A percentile compares a stretch with the other conserved stretches of the same genome.
These are phyloP conservation scores for Neurospora sp. DNA, from an alignment of 495 filamentous ascomycete species.

Conservation along the genomic window DNA sequence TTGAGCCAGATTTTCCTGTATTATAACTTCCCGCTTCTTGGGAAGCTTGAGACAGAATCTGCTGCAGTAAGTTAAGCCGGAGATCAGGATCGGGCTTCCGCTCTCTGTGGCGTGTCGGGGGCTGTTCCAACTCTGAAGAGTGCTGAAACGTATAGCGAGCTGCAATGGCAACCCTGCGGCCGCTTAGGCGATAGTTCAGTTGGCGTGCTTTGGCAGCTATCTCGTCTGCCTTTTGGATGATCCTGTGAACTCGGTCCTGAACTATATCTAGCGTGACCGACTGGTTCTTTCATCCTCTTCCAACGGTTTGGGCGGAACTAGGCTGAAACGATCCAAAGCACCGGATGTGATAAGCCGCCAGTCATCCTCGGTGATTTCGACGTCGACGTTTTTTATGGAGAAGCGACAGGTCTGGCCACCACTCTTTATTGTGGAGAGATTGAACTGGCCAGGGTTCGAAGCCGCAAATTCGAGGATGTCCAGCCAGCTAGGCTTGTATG, in stretches of 20 bases:
- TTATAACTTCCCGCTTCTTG: not conserved
- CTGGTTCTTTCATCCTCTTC: constrained; percentile 78
- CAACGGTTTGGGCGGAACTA: constrained; percentile 58
- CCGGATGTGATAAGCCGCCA: constrained; percentile 72
- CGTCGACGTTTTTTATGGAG: constrained; percentile 65
- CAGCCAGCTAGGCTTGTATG: constrained; percentile 54
- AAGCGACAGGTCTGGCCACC: constrained; percentile 62
- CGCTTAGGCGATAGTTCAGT: constrained; percentile 70
- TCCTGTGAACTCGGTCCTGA: constrained; percentile 60
- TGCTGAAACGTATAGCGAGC: constrained; percentile 12
- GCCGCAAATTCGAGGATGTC: constrained; percentile 80
- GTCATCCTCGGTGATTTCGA: constrained; percentile 83
- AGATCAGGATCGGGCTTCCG: constrained; percentile 25
- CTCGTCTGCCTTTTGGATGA: constrained; percentile 69
- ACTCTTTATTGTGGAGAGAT: constrained; percentile 55
- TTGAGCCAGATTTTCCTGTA: not conserved
- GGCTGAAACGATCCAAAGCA: constrained; percentile 72
- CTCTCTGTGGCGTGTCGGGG: not conserved
- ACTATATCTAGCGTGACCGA: constrained; percentile 73
- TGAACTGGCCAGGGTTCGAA: constrained; percentile 70
- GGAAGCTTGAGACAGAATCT: constrained; percentile 22
- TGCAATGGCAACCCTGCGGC: constrained; percentile 57
- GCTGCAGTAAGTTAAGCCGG: constrained; percentile 32
- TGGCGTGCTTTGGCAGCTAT: constrained; percentile 72
- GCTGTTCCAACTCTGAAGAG: not conserved